Percentiles rank a stretch among this genome's conserved stretches.
phyloP scores from a whole-genome alignment of 148 eudicot genomes.

The Rhododendron williamsianum region DNA sequence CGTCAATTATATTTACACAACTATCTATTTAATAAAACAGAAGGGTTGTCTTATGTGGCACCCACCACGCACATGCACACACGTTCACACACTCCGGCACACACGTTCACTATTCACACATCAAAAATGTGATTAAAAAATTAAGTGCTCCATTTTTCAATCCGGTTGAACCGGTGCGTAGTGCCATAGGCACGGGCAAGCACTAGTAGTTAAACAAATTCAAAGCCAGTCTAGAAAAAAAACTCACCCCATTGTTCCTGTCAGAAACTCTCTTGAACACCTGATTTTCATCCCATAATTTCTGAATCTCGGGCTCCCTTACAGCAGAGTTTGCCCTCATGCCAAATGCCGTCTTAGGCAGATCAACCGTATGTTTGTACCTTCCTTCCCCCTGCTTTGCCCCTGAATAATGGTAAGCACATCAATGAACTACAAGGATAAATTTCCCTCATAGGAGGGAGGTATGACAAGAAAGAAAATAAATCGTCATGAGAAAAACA shows the following conservation, averaged over 20 bases:
- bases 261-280: slow-evolving; percentile 66
- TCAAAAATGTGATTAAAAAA: too few relatives aligned
- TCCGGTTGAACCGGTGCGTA: too few relatives aligned
- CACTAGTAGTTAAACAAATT: background rate
- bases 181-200: too few relatives aligned
- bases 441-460: background rate
- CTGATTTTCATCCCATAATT: slow-evolving; percentile 92
- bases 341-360: slow-evolving; percentile 86
- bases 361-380: slow-evolving; percentile 87
- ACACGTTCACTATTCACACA: too few relatives aligned
- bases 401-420: slow-evolving; percentile 29
- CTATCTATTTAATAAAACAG: background rate
- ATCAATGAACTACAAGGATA: slow-evolving; percentile 1
- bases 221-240: slow-evolving; percentile 2
- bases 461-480: background rate
- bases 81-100: too few relatives aligned
- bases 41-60: too few relatives aligned
- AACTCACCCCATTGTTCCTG: slow-evolving; percentile 72
- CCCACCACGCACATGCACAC: too few relatives aligned
- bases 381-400: slow-evolving; percentile 77
- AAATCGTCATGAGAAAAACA: background rate
- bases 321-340: slow-evolving; percentile 88
- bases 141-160: too few relatives aligned
- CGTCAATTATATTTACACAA: slow-evolving; percentile 13
- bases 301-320: slow-evolving; percentile 97